Percentiles rank a stretch among this genome's conserved stretches.
Evolutionary conservation across 2,329 filamentous ascomycete species (phyloP).

Genomic region (Emmonsiellopsis sp.): DNA sequence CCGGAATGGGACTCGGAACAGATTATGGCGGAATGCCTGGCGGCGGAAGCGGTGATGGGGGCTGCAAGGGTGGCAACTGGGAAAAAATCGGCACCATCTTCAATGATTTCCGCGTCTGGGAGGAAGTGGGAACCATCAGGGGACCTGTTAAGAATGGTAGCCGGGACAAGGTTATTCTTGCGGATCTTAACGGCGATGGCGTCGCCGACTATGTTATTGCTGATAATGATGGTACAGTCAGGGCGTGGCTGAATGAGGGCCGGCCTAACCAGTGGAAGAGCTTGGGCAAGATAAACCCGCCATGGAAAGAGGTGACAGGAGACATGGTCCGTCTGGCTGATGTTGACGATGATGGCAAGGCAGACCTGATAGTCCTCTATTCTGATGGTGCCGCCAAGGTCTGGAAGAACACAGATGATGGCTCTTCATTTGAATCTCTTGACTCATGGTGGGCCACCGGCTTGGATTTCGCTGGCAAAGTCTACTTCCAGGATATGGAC

Average conservation of each 20-base stretch:
- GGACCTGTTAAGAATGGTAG: not conserved
- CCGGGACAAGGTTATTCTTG: conserved; percentile 1
- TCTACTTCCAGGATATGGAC: conserved; percentile 7
- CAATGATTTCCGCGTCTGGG: not conserved
- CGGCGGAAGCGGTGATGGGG: not conserved
- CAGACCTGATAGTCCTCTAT: conserved; percentile 2
- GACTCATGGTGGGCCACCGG: not conserved
- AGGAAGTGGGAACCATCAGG: not conserved
- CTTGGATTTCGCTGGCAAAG: not conserved
- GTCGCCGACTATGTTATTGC: conserved; percentile 1
- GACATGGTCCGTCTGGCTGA: conserved; percentile 2
- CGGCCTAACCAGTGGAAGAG: not conserved
- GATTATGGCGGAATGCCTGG: not conserved
- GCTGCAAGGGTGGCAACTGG: conserved; percentile 1
- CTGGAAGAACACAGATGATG: not conserved
- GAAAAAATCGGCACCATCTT: not conserved
- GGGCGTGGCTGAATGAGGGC: not conserved
- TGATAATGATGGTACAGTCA: not conserved
- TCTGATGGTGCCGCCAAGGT: not conserved
- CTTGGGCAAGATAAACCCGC: not conserved
- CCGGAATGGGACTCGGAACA: not conserved
- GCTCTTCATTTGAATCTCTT: not conserved
- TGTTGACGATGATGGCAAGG: conserved; percentile 2
- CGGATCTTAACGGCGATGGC: conserved; percentile 1
- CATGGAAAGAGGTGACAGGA: not conserved